A percentile compares a stretch with the other conserved stretches of the same genome.
Conservation (phyloP, 805 yeast species). For the Hanseniaspora lachancei region DNA sequence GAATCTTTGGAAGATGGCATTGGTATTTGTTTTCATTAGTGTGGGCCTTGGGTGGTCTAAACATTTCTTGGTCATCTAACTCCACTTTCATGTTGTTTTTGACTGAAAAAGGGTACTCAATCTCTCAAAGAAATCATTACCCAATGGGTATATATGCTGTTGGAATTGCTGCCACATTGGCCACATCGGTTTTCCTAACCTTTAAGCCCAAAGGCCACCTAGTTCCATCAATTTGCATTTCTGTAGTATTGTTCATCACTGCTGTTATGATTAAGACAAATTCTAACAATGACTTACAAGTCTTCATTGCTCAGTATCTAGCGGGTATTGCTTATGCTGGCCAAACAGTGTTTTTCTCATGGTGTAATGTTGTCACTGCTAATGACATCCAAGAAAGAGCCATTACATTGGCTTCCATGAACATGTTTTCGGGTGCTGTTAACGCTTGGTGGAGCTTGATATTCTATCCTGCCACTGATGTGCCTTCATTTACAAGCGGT, state of each 20-base stretch:
- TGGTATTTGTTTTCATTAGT: conserved; percentile 41
- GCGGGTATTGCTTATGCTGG: conserved; percentile 46
- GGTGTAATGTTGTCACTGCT: conserved; percentile 49
- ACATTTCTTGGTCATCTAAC: conserved; percentile 35
- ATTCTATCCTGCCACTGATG: conserved; percentile 40
- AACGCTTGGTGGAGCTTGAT: conserved; percentile 54
- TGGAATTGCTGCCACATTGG: conserved; percentile 36
- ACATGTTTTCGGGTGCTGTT: conserved; percentile 49
- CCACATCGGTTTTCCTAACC: conserved; percentile 34
- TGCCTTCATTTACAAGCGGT: conserved; percentile 40
- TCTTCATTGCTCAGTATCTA: conserved; percentile 44
- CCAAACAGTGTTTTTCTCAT: conserved; percentile 47
- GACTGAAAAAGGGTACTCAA: conserved; percentile 30
- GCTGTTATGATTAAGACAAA: conserved; percentile 35
- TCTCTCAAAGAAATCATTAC: conserved; percentile 36
- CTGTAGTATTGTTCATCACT: conserved; percentile 32
- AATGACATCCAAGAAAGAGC: conserved; percentile 54
- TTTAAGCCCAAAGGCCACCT: conserved; percentile 35
- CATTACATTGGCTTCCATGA: conserved; percentile 51
- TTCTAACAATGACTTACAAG: conserved; percentile 30
- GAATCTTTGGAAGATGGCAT: conserved; percentile 43
- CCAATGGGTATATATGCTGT: conserved; percentile 46
- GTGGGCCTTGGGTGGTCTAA: conserved; percentile 41
- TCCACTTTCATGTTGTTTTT: conserved; percentile 39
- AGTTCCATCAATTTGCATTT: conserved; percentile 37